A percentile compares a stretch with the other conserved stretches of the same genome.
Conservation (phyloP, 2,329 filamentous ascomycete genomes). For the Pyrenochaeta sp. region DNA sequence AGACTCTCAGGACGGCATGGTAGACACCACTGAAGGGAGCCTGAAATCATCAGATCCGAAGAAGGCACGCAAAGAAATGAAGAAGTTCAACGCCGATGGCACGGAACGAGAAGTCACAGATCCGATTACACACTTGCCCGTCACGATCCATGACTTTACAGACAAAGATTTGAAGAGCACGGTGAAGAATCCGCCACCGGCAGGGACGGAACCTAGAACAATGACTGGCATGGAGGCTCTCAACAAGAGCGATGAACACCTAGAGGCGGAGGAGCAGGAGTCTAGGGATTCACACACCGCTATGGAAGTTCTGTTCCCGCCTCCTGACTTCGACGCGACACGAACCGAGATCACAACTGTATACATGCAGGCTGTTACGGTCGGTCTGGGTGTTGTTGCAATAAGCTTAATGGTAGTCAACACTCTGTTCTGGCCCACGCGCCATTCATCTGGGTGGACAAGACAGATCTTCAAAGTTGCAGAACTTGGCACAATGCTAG, state of each 20-base stretch:
- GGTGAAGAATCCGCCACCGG: conserved; percentile 55
- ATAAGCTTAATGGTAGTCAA: conserved; percentile 48
- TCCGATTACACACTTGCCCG: conserved; percentile 74
- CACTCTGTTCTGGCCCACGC: conserved; percentile 44
- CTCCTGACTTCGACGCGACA: conserved; percentile 59
- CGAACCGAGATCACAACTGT: conserved; percentile 55
- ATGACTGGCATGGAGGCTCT: conserved; percentile 57
- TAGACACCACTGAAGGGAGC: conserved; percentile 57
- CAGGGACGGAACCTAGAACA: conserved; percentile 51
- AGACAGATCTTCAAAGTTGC: conserved; percentile 37
- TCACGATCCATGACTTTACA: conserved; percentile 74
- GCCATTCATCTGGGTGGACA: conserved; percentile 39
- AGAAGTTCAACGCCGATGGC: conserved; percentile 57
- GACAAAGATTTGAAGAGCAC: conserved; percentile 65
- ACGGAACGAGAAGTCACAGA: conserved; percentile 72
- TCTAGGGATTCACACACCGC: conserved; percentile 53
- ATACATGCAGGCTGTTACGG: conserved; percentile 56
- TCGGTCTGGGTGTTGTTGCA: conserved; percentile 47
- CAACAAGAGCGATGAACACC: conserved; percentile 55
- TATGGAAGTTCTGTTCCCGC: conserved; percentile 63
- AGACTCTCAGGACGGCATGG: conserved; percentile 28
- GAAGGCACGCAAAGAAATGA: conserved; percentile 59
- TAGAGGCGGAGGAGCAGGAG: conserved; percentile 55
- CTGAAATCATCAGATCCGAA: conserved; percentile 52
- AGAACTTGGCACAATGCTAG: conserved; percentile 39